A percentile compares a stretch with the other conserved stretches of the same genome.
phyloP scores from a whole-genome alignment of 768 basidiomycete genomes.

The Pisolithus albus region DNA sequence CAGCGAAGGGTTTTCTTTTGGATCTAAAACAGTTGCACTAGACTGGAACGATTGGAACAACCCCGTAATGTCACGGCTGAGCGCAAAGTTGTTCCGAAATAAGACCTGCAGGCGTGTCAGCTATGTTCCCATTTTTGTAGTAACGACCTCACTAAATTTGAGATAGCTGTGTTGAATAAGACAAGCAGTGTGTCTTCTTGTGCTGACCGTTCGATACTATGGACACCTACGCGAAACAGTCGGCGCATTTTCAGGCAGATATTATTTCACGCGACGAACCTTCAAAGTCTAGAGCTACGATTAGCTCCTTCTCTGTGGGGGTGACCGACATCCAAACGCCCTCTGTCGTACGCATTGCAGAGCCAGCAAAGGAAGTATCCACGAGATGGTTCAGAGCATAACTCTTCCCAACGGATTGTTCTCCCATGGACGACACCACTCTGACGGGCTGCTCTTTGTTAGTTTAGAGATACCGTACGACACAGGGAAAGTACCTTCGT shows the following conservation, averaged over 20 bases:
- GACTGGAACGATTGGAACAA: constrained; percentile 59
- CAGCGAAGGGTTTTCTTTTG: constrained; percentile 48
- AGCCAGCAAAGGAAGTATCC: constrained; percentile 53
- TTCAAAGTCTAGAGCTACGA: constrained; percentile 56
- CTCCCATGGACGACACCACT: constrained; percentile 57
- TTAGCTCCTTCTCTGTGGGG: constrained; percentile 40
- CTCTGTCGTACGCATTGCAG: constrained; percentile 52
- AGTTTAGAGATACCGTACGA: not conserved
- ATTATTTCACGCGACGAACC: constrained; percentile 22
- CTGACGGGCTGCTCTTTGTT: constrained; percentile 39
- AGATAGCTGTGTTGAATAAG: constrained; percentile 53
- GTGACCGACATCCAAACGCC: constrained; percentile 58
- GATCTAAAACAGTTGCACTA: constrained; percentile 52
- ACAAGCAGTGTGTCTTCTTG: constrained; percentile 56
- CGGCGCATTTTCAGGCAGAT: too few species aligned
- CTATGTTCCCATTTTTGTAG: not conserved
- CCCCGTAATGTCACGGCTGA: constrained; percentile 52
- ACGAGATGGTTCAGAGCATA: constrained; percentile 47
- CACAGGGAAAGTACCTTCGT: constrained; percentile 29
- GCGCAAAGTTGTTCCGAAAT: constrained; percentile 60
- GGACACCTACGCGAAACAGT: constrained; percentile 34
- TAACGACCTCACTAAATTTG: constrained; percentile 40
- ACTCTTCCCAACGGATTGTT: constrained; percentile 53
- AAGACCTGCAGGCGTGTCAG: constrained; percentile 38
- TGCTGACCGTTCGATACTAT: constrained; percentile 49